Evolutionary conservation across 352 stramenopile species (phyloP).

Genomic region (Pythium volutum): DNA sequence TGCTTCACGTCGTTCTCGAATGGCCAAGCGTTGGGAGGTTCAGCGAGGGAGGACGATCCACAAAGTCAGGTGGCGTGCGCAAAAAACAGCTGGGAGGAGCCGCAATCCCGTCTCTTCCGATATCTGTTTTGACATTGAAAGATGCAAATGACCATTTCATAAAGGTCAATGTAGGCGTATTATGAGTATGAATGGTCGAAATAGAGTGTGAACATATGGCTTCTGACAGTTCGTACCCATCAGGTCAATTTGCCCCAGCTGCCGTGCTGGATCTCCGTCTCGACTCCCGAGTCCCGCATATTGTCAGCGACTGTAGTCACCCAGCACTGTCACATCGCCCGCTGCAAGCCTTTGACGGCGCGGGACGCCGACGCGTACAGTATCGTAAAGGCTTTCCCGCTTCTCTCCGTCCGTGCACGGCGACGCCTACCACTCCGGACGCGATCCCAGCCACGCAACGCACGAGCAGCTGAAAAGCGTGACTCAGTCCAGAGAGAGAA

Average conservation of each 20-base stretch:
- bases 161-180: too few species aligned
- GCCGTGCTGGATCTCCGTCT: background rate
- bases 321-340: background rate
- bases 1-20: background rate
- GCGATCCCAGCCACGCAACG: too few species aligned
- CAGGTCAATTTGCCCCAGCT: background rate
- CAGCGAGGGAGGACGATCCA: background rate
- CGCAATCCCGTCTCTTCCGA: background rate
- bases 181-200: too few species aligned
- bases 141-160: too few species aligned
- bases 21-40: too few species aligned
- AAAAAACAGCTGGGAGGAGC: background rate
- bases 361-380: too few species aligned
- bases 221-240: background rate
- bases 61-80: background rate
- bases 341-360: background rate
- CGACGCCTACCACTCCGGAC: too few species aligned
- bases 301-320: background rate
- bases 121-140: background rate
- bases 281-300: too few species aligned
- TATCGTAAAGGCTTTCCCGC: too few species aligned
- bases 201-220: background rate
- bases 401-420: too few species aligned
- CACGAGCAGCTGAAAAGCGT: too few species aligned
- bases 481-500: too few species aligned